Evolutionary conservation across 1,284 basidiomycete species (phyloP).

Genomic region (Sporisorium exsertum): DNA sequence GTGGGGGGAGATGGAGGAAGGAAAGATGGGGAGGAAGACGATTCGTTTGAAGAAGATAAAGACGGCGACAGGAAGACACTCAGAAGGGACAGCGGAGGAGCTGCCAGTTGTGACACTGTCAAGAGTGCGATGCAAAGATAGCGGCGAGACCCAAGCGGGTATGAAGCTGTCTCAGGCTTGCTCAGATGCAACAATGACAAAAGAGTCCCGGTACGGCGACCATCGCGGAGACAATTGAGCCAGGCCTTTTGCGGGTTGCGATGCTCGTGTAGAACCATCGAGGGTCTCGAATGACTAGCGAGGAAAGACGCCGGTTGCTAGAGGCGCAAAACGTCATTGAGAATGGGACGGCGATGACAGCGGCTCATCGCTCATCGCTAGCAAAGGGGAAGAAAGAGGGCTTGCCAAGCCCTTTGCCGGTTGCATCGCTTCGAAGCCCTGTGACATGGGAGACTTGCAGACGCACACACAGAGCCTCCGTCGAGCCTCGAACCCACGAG

Average conservation of each 20-base stretch:
- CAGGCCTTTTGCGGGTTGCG: background rate
- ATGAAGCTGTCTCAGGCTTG: background rate
- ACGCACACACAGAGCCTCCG: background rate
- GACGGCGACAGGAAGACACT: background rate
- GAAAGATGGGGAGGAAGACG: background rate
- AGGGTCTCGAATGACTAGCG: background rate
- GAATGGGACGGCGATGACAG: constrained; percentile 3
- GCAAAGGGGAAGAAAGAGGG: background rate
- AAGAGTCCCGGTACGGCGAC: background rate
- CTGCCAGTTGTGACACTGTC: background rate
- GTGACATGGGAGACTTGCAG: too few relatives aligned
- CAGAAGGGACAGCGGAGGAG: background rate
- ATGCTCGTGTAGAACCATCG: background rate
- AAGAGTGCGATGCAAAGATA: background rate
- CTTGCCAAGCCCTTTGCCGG: background rate
- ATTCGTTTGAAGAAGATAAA: background rate
- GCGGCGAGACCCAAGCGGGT: background rate
- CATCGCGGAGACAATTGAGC: constrained; percentile 3
- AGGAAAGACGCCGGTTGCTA: constrained; percentile 20
- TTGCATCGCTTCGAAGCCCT: background rate
- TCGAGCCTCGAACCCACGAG: background rate
- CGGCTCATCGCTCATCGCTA: background rate
- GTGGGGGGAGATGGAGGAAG: background rate
- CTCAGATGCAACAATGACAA: background rate
- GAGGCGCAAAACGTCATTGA: constrained; percentile 7